Base-by-base conservation (phyloP, 306 rosid genomes). In the Dicorynia guianensis region DNA sequence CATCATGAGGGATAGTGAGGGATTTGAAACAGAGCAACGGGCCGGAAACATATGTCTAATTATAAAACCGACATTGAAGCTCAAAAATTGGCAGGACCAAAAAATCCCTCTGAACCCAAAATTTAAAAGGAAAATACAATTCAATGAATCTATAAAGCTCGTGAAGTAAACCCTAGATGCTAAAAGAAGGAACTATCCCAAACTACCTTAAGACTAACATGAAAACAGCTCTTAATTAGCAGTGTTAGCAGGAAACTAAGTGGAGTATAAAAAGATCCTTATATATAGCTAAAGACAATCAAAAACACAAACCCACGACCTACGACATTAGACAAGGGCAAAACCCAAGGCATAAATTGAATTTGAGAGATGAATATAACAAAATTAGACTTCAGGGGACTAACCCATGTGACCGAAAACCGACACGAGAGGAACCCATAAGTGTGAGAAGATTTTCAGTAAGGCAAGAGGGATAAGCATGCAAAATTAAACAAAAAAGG, bases 141-240 rank as follows among this genome's bases (percentile, higher is more conserved):
- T 56, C 43, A 25, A 5, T 4, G 20, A 54, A 38, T 39, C 33
- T 12, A 47, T 13, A 34, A 48, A 48, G 35, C 3, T 40, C 1
- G 8, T 12, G 49, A 67, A 67, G 38, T 34, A 30, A 57, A 20
- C 53, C n/a, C 69, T 63, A 63, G 20, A 36, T 14, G 9, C 14
- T 17, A 43, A 13, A 46, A 46, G 1, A 46, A 46, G 12, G 47
- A 42, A 67, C 30, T 67, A 9, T 11, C 5, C 11, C 53, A 20
- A 69, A 69, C 62, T 50, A 49, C n/a, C 60, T 43, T 5, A 4
- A 46, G 52, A 7, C 52, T n/a, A 8, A 44, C 11, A 25, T 25
- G 30, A 25, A 25, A 4, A 61, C 54, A 13, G 50, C 20, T 66
- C 42, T 25, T 25, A 67, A 67, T 49, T 68, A n/a, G 52, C 43